Conservation (phyloP, 441 rosid species). For the Populus trichocarpa region DNA sequence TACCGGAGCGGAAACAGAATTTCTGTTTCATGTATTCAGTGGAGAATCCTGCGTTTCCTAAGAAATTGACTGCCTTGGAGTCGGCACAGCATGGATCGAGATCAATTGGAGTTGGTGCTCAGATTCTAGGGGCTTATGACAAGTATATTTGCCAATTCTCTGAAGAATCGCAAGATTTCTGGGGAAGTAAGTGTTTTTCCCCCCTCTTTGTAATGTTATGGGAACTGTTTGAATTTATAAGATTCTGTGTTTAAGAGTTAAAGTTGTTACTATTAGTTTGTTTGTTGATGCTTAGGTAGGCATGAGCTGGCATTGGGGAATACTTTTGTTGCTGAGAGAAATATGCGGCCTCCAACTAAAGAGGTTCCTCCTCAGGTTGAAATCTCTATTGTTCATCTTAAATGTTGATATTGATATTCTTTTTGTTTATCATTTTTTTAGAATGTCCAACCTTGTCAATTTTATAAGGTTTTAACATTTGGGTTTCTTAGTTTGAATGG, state of each 20-base stretch:
- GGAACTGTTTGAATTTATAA: neutral
- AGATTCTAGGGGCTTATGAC: constrained; percentile 87
- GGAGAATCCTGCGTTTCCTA: constrained; percentile 75
- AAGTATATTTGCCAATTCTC: constrained; percentile 74
- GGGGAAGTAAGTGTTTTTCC: constrained; percentile 65
- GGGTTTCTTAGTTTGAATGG: neutral
- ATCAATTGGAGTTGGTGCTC: constrained; percentile 87
- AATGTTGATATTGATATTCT: neutral
- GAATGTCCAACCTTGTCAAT: neutral
- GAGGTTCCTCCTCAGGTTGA: constrained; percentile 88
- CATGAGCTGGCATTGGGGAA: constrained; percentile 81
- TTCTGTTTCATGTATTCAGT: constrained; percentile 95
- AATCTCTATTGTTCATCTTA: neutral
- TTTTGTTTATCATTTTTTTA: neutral
- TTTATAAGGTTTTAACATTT: neutral
- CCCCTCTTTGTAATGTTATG: neutral
- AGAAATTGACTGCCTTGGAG: constrained; percentile 51
- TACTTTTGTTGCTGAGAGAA: constrained; percentile 60
- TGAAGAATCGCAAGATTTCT: constrained; percentile 67
- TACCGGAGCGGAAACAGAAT: constrained; percentile 79
- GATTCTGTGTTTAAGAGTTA: neutral
- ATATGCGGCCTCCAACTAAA: constrained; percentile 52
- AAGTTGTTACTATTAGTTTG: neutral
- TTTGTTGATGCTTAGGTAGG: constrained; percentile 55
- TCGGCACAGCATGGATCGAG: constrained; percentile 59